phyloP scores from a whole-genome alignment of 2,329 filamentous ascomycete species.

The Trichoderma gracile region DNA sequence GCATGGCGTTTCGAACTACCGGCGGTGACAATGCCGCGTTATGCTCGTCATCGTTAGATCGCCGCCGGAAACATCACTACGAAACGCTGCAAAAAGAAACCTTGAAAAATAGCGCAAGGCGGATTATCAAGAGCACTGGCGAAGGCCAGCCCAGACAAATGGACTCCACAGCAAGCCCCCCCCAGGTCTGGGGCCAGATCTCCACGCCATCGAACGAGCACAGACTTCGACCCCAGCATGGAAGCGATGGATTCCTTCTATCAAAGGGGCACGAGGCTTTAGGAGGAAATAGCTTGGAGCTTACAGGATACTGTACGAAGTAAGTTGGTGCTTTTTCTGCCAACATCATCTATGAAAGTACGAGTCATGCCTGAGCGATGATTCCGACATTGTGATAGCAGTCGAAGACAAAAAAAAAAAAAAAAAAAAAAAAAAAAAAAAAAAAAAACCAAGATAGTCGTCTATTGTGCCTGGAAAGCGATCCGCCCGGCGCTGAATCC shows the following conservation, averaged over 20 bases:
- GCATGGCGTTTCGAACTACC: background rate
- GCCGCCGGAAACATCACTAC: background rate
- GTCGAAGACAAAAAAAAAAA: background rate
- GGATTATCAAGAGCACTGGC: slow-evolving; percentile 4
- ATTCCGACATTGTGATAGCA: background rate
- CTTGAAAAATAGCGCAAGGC: slow-evolving; percentile 20
- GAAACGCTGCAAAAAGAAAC: background rate
- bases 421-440: too few relatives aligned
- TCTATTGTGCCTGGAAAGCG: background rate
- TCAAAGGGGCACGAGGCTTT: background rate
- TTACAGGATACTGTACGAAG: background rate
- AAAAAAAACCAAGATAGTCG: background rate
- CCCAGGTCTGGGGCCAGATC: slow-evolving; percentile 27
- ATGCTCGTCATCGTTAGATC: slow-evolving; percentile 1
- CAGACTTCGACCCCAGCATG: slow-evolving; percentile 19
- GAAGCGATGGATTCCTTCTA: slow-evolving; percentile 25
- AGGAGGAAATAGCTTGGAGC: background rate
- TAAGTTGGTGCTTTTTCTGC: background rate
- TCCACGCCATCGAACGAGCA: slow-evolving; percentile 25
- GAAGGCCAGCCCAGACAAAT: slow-evolving; percentile 1
- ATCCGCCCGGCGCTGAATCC: background rate
- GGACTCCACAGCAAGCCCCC: slow-evolving; percentile 23
- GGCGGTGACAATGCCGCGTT: background rate
- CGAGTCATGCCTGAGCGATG: too few relatives aligned
- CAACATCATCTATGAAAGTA: too few relatives aligned